These are phyloP conservation scores for Streptanthus diversifolius DNA, from an alignment of 345 rosid species.

Conservation along the genomic window DNA sequence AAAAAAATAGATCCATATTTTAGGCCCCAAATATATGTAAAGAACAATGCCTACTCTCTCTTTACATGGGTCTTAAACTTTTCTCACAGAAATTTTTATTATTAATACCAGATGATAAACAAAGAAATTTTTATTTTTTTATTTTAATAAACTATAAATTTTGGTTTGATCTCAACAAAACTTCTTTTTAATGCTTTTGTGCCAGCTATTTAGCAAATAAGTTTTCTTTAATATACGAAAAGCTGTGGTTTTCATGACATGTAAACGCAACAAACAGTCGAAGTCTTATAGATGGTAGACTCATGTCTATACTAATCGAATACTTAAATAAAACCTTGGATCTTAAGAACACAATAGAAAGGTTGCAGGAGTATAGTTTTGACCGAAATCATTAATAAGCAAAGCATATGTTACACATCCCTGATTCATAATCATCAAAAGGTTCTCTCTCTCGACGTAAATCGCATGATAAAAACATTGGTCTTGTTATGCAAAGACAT, in stretches of 20 bases:
- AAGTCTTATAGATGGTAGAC: not conserved
- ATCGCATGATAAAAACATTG: conserved; percentile 10
- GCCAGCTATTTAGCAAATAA: too few species aligned
- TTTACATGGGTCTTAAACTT: not conserved
- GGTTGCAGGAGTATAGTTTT: not conserved
- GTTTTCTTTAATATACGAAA: not conserved
- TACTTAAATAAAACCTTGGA: not conserved
- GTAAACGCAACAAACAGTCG: not conserved
- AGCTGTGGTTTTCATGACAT: too few species aligned
- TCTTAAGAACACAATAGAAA: not conserved
- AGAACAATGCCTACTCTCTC: not conserved
- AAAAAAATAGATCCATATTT: too few species aligned
- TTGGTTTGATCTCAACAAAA: too few species aligned
- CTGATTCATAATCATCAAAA: conserved; percentile 18
- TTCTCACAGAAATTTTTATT: too few species aligned
- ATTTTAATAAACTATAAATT: too few species aligned
- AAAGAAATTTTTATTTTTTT: too few species aligned
- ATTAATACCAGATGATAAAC: too few species aligned
- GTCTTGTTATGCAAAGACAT: conserved; percentile 15
- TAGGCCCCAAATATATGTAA: not conserved
- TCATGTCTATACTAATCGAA: not conserved
- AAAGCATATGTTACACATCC: conserved; percentile 20
- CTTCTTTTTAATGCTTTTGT: too few species aligned
- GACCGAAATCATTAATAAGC: conserved; percentile 2
- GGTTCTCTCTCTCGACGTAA: conserved; percentile 4